Evolutionary conservation across 495 filamentous ascomycete genomes (phyloP).

Genomic region (Parmelia sp.): DNA sequence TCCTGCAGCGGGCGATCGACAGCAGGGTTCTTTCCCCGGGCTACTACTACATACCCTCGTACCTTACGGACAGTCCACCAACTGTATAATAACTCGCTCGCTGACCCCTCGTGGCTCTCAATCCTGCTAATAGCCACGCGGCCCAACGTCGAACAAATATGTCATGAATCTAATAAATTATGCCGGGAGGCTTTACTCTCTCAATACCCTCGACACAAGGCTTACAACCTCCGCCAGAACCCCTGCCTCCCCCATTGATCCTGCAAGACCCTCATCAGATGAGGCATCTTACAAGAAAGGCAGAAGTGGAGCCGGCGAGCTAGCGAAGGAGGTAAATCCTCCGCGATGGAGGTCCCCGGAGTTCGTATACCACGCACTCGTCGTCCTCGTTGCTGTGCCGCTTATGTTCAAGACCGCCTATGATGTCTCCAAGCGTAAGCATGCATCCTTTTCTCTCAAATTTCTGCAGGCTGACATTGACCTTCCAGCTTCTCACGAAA

Average conservation of each 20-base stretch:
- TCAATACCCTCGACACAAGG: constrained; percentile 90
- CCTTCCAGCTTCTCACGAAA: constrained; percentile 65
- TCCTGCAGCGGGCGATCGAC: constrained; percentile 20
- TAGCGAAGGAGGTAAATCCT: constrained; percentile 38
- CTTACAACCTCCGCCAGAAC: constrained; percentile 67
- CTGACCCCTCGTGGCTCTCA: not conserved
- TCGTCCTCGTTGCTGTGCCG: constrained; percentile 62
- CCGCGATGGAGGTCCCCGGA: constrained; percentile 82
- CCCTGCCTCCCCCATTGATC: constrained; percentile 33
- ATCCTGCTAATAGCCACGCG: not conserved
- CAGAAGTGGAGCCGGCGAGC: constrained; percentile 37
- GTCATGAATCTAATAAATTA: constrained; percentile 40
- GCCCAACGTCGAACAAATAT: constrained; percentile 14
- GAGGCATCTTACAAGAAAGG: constrained; percentile 34
- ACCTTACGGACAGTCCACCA: too few relatives aligned
- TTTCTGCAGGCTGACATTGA: constrained; percentile 5
- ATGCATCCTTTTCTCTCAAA: constrained; percentile 2
- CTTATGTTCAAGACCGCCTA: constrained; percentile 87
- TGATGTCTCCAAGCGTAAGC: constrained; percentile 78
- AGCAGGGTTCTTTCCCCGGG: not conserved
- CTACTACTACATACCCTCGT: too few relatives aligned
- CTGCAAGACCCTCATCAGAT: constrained; percentile 16
- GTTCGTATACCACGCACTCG: constrained; percentile 74
- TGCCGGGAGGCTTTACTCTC: constrained; percentile 61
- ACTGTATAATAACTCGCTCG: too few relatives aligned